Conservation (phyloP, 441 rosid species). For the Syzygium malaccense region DNA sequence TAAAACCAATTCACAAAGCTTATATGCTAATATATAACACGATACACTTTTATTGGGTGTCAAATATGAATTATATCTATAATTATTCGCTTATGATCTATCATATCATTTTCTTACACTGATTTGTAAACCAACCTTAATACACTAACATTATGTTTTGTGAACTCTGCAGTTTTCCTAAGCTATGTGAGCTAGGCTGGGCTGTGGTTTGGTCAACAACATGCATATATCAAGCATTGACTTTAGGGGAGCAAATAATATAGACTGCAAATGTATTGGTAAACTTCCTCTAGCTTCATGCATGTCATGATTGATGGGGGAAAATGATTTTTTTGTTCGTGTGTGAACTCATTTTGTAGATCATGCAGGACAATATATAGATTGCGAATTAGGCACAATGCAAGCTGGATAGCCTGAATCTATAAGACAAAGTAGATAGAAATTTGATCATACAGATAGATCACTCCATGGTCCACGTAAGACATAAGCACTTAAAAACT, state of each 20-base stretch:
- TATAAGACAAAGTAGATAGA: not conserved
- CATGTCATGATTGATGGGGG: not conserved
- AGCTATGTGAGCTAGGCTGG: not conserved
- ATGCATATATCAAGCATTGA: not conserved
- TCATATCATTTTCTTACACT: not conserved
- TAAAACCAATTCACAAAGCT: not conserved
- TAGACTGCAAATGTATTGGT: not conserved
- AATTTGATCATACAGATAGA: not conserved
- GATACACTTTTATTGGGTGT: not conserved
- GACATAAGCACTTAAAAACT: not conserved
- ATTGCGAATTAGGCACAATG: not conserved
- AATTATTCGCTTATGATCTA: not conserved
- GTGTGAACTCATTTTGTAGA: not conserved
- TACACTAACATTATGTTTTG: not conserved
- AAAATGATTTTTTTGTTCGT: not conserved
- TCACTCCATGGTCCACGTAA: not conserved
- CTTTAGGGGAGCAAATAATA: not conserved
- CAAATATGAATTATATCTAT: not conserved
- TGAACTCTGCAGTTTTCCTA: not conserved
- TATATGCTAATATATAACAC: not conserved
- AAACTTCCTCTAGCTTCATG: not conserved
- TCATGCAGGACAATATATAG: not conserved
- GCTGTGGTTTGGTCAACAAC: not conserved
- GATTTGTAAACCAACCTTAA: not conserved
- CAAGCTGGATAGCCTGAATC: not conserved